These are phyloP conservation scores for Suaeda aralocaspica DNA, from an alignment of 148 eudicot species.

Conservation along the genomic window DNA sequence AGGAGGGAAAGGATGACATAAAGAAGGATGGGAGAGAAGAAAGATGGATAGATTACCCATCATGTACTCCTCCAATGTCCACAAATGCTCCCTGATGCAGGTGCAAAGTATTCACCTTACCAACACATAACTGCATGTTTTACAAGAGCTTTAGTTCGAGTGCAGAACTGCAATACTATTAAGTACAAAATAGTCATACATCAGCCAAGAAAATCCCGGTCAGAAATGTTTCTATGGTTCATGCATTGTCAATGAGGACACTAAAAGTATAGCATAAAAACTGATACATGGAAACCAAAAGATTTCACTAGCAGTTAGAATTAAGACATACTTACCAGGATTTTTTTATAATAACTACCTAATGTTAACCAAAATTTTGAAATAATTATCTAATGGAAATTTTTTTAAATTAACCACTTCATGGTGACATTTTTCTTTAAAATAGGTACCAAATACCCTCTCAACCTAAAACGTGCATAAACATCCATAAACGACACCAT, in stretches of 20 bases:
- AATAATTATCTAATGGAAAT: no score
- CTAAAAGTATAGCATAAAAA: neutral
- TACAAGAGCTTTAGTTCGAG: constrained; percentile 2
- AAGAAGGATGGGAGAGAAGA: neutral
- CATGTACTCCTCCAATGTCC: constrained; percentile 98
- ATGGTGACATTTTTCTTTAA: no score
- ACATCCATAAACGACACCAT: no score
- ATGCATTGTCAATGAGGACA: neutral
- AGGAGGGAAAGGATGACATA: neutral
- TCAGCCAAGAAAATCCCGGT: neutral
- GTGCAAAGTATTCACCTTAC: constrained; percentile 85
- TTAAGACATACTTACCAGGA: neutral
- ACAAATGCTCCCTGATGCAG: constrained; percentile 98
- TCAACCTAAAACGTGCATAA: no score
- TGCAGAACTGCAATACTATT: neutral
- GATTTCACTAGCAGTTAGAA: neutral
- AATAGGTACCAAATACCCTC: no score
- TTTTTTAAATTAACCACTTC: no score
- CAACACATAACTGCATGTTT: constrained; percentile 71
- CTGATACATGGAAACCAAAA: neutral
- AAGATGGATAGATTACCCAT: constrained; percentile 51
- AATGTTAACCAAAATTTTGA: no score
- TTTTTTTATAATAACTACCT: neutral
- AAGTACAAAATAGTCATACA: neutral
- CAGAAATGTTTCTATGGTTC: neutral